Evolutionary conservation across 208 protist genomes (phyloP), one percentile per base, ranked within the genome.

Genomic region (Leishmania tarentolae): DNA sequence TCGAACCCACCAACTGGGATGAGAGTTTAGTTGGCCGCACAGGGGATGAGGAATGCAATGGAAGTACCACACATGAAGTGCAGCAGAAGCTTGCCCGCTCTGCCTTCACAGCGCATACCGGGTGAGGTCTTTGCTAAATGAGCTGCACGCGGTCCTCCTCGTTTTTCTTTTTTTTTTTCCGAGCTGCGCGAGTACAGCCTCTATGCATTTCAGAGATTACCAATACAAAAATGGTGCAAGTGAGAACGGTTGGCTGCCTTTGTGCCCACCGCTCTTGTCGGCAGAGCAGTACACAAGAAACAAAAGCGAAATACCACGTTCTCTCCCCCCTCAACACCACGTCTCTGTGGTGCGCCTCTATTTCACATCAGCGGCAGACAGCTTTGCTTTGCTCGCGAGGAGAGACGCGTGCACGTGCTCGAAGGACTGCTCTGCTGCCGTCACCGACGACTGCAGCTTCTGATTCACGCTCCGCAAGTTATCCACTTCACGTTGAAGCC

Each of bases 351-450:
- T 37, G 68, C 2, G 28, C 44, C 37, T 47, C 72, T 44, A 77
- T 53, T 40, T 66, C 56, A 42, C 42, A 15, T 0, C 35, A 19
- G 37, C 46, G 57, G 42, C 35, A 53, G 53, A n/a, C 46, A 75
- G 46, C 44, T 87, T 84, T 17, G 73, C 84, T 35, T 88, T 88
- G 31, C 73, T 75, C 21, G 77, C 76, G 15, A 97, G 76, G 46
- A 97, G 77, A 21, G 90, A 92, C 61, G 92, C 93, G 79, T 97
- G 93, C 46, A 91, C 91, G 52, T 91, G 84, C 87, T 93, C 90
- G 76, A 95, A 97, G 11, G 91, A 91, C 78, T 93, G 87, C 65
- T 95, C 92, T 24, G 87, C 72, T 24, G 88, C 86, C 24, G 88
- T 87, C 24, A 89, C 75, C 21, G 91, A 89, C 57, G 85, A 74